phyloP scores from a whole-genome alignment of 208 protist species.

The Wallacemonas collosoma region DNA sequence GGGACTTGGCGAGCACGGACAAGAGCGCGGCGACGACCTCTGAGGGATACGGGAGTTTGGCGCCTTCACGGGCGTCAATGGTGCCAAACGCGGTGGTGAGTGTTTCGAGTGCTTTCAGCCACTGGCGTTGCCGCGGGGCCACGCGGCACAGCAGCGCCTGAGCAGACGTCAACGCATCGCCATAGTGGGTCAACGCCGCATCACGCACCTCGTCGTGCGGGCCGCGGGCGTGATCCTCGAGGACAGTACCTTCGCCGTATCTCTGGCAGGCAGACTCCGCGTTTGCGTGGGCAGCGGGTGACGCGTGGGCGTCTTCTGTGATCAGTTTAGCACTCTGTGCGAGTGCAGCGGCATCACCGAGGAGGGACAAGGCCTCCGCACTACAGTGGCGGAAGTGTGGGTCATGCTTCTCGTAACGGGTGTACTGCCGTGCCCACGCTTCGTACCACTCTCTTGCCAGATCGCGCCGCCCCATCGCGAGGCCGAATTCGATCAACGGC shows the following conservation, averaged over 20 bases:
- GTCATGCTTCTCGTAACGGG: constrained; percentile 22
- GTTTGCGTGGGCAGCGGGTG: not conserved
- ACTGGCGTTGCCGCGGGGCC: constrained; percentile 47
- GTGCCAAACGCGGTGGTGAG: constrained; percentile 30
- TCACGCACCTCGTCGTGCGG: not conserved
- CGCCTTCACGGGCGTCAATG: constrained; percentile 15
- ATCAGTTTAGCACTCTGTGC: constrained; percentile 28
- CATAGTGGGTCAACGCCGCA: constrained; percentile 3
- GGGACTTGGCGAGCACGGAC: constrained; percentile 41
- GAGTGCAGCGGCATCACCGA: constrained; percentile 41
- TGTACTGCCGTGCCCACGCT: constrained; percentile 40
- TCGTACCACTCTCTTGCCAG: constrained; percentile 53
- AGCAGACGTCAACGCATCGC: not conserved
- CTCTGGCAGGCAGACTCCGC: no score
- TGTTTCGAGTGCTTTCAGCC: constrained; percentile 44
- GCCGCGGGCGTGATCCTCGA: no score
- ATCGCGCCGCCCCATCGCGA: constrained; percentile 30
- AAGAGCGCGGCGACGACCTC: constrained; percentile 43
- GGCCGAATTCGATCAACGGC: constrained; percentile 51
- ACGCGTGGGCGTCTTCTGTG: not conserved
- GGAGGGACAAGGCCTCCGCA: constrained; percentile 44
- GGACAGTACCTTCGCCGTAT: no score
- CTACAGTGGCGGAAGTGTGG: constrained; percentile 34
- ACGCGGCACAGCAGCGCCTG: constrained; percentile 47
- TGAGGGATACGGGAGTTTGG: constrained; percentile 23